Conservation (phyloP, 208 protist species). For the Crithidia fasciculata region DNA sequence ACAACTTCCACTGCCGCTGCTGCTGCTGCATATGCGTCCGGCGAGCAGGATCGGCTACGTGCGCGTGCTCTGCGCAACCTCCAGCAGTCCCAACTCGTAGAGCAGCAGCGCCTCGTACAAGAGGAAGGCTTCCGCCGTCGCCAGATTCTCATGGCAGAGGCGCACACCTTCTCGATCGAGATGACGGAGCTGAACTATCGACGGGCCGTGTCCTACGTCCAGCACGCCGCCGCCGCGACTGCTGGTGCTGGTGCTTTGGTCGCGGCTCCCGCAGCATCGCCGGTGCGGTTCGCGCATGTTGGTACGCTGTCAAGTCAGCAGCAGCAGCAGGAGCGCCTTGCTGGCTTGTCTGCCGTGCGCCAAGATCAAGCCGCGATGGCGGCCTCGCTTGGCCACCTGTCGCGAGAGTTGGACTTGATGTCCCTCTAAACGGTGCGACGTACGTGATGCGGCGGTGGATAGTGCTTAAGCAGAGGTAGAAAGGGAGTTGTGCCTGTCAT, state of each 20-base stretch:
- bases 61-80: not conserved
- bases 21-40: not conserved
- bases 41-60: not conserved
- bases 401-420: conserved; percentile 11
- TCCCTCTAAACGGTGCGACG: not conserved
- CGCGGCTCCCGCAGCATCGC: not conserved
- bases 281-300: not conserved
- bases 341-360: conserved; percentile 19
- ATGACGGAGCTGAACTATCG: conserved; percentile 38
- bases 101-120: conserved; percentile 26
- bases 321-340: not conserved
- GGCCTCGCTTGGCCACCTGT: conserved; percentile 3
- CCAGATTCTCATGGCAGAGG: conserved; percentile 33
- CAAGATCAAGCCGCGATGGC: conserved; percentile 27
- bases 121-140: conserved; percentile 38
- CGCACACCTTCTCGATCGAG: conserved; percentile 26
- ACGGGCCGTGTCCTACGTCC: conserved; percentile 21
- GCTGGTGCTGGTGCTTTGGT: not conserved
- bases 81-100: conserved; percentile 14
- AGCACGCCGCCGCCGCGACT: conserved; percentile 3
- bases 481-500: not conserved
- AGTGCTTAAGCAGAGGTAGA: not conserved
- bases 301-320: not conserved
- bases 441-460: not conserved
- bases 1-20: not conserved